Evolutionary conservation across 192 early-diverging fungal genomes (phyloP).

Genomic region (Chytriomyces hyalinus): DNA sequence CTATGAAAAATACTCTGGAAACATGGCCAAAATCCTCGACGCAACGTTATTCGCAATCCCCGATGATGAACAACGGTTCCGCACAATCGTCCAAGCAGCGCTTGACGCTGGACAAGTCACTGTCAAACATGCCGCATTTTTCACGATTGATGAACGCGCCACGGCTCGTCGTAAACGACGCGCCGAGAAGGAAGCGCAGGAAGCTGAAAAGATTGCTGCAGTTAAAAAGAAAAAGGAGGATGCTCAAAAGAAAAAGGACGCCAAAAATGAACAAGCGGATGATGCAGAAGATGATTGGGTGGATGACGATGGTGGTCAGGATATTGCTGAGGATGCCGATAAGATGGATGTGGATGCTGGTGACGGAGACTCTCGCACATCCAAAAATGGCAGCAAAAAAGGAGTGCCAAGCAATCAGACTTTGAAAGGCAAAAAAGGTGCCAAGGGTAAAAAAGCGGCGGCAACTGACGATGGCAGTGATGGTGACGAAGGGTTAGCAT

Average conservation of each 20-base stretch:
- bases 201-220: background rate
- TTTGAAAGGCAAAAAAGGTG: background rate
- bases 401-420: no score
- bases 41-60: constrained; percentile 63
- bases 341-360: background rate
- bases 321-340: background rate
- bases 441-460: background rate
- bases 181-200: constrained; percentile 47
- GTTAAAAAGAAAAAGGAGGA: constrained; percentile 4
- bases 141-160: constrained; percentile 44
- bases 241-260: constrained; percentile 14
- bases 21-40: constrained; percentile 72
- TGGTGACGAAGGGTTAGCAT: constrained; percentile 45
- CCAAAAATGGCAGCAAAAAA: no score
- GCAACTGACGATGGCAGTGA: background rate
- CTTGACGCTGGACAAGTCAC: constrained; percentile 59
- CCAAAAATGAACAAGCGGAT: background rate
- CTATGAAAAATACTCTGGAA: constrained; percentile 67
- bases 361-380: background rate
- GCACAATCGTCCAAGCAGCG: constrained; percentile 61
- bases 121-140: constrained; percentile 48
- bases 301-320: constrained; percentile 2
- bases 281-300: background rate
- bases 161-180: constrained; percentile 46
- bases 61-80: constrained; percentile 70